Evolutionary conservation across 2,329 filamentous ascomycete genomes (phyloP).

Genomic region (Xylaria sp.): DNA sequence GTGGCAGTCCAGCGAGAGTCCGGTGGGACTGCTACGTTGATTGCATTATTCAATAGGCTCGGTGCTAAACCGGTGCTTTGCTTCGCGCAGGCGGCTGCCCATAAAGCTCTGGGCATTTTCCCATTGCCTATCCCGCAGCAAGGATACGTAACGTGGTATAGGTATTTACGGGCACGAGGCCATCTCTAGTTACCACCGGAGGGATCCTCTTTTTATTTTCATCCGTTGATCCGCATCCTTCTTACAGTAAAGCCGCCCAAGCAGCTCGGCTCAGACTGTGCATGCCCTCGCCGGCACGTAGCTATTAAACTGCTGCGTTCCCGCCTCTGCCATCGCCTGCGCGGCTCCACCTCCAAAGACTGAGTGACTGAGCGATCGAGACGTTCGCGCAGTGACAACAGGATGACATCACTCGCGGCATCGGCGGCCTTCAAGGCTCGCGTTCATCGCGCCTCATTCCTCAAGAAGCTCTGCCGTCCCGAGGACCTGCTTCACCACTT

Average conservation of each 20-base stretch:
- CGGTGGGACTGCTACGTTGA: conserved; percentile 10
- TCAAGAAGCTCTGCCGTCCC: conserved; percentile 73
- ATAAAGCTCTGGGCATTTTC: no score
- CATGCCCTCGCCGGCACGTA: neutral
- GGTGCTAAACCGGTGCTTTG: conserved; percentile 13
- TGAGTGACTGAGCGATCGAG: neutral
- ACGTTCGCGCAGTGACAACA: conserved; percentile 14
- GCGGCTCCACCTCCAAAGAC: conserved; percentile 10
- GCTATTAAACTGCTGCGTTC: neutral
- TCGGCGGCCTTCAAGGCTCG: conserved; percentile 72
- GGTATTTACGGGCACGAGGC: neutral
- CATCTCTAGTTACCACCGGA: no score
- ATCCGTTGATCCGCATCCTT: neutral
- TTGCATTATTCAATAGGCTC: conserved; percentile 4
- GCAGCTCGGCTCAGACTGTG: no score
- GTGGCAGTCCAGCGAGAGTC: neutral
- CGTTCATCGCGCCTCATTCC: conserved; percentile 67
- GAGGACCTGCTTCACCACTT: conserved; percentile 78
- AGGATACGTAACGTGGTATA: no score
- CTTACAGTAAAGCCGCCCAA: no score
- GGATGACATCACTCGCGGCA: conserved; percentile 50
- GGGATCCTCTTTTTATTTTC: no score
- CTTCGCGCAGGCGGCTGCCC: neutral
- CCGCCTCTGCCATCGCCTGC: conserved; percentile 5
- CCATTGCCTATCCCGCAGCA: no score